phyloP scores from a whole-genome alignment of 345 rosid species.

The Euphorbia lathyris region DNA sequence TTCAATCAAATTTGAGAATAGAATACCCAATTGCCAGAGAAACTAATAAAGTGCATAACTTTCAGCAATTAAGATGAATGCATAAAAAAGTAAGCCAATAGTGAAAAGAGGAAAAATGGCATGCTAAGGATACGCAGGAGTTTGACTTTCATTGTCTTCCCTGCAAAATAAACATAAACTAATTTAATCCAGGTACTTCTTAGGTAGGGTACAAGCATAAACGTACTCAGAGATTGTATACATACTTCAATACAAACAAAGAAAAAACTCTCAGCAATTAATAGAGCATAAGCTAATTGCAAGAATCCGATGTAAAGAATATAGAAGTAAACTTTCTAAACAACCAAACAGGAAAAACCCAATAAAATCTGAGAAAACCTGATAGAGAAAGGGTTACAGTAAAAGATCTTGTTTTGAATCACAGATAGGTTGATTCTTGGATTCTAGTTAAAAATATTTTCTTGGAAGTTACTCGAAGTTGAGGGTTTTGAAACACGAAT shows the following conservation, averaged over 20 bases:
- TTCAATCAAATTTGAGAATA: neutral
- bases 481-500: too few species aligned
- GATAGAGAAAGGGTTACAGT: neutral
- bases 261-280: neutral
- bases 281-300: neutral
- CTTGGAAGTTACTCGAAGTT: too few species aligned
- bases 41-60: neutral
- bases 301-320: neutral
- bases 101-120: neutral
- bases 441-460: too few species aligned
- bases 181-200: neutral
- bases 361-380: neutral
- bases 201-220: neutral
- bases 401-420: neutral
- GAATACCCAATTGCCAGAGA: neutral
- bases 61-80: neutral
- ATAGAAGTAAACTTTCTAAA: neutral
- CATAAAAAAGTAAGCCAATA: neutral
- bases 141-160: constrained; percentile 32
- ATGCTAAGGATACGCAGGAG: constrained; percentile 30
- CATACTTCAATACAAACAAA: neutral
- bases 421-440: neutral
- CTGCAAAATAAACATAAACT: constrained; percentile 12
- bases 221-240: neutral
- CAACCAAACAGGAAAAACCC: neutral